Base-by-base conservation (phyloP, 2,329 filamentous ascomycete species). In the Xylariaceae sp. region DNA sequence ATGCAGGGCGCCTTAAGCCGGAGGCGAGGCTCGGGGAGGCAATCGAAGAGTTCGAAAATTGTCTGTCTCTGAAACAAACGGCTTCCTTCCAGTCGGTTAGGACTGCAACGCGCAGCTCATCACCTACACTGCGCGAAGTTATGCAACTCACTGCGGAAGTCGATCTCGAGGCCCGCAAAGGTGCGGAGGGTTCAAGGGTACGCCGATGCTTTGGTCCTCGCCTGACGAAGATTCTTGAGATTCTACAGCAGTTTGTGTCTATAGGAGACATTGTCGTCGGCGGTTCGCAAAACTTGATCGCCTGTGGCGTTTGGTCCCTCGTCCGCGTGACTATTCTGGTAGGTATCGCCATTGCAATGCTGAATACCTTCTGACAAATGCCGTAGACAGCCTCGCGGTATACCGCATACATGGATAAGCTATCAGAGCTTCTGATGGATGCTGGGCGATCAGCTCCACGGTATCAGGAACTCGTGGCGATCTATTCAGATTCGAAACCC, bases 281-380 rank as follows among this genome's bases (percentile, higher is more conserved):
- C 0, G 71, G 69, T 1, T 69, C 68, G 0, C 73, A 76, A 54
- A 75, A 75, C 38, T 39, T 75, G 0, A 59, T 75, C 7, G 72
- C 72, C 0, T 72, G 69, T 48, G 65, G 72, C 11, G 70, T 76
- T 0, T 76, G 72, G 74, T 65, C 70, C 0, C 47, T 73, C 2
- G 70, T 75, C 9, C 66, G 72, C 39, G 66, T 70, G 52, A 66
- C 70, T 1, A 59, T 76, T 17, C 50, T 71, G 39, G 71, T 76
- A 35, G 32, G 67, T 14, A 4, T 9, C 3, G 15, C 9, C 5
- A 10, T 15, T 18, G 5, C 14, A 11, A 2, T 40, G 17, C 54
- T 18, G 18, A 40, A 49, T 12, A 53, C 48, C 41, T 27, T 53
- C 17, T 50, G 35, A 36, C 54, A 15, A 22, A 11, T 11, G 22